Base-by-base conservation (phyloP, 2,329 filamentous ascomycete species). In the Arthrobotrys iridis region DNA sequence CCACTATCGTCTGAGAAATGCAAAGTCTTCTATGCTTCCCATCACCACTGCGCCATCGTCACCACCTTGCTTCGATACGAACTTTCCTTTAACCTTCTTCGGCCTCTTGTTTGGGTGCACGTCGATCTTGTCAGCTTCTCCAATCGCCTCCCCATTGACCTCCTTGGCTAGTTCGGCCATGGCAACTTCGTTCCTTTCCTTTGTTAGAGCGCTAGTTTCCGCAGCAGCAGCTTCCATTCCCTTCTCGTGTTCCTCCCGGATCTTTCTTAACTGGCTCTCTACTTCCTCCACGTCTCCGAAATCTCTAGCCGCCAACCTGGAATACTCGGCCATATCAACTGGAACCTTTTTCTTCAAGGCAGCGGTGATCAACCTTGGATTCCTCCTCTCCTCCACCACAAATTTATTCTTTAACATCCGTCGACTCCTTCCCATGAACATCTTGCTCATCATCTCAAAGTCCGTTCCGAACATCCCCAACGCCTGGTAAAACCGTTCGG, bases 401-500 rank as follows among this genome's bases (percentile, higher is more conserved):
- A 92, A 95, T 81, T 95, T 95, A 77, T 90, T 86, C 83, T 94
- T 94, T 82, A 95, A 86, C 81, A 91, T 88, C 30, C 89, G 87
- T 15, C 92, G 86, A 73, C 87, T 90, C 79, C 90, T 89, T 77
- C 87, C 86, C 0, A 88, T 87, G 79, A 96, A 93, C 86, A 93
- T 88, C 78, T 88, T 87, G 72, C 87, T 86, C 78, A 96, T 93
- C 82, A 92, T 91, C 81, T 90, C 87, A 80, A 95, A 96, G 80
- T 94, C 91, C 0, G 91, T 94, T 66, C 92, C 92, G 80, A 93
- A 93, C 85, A 90, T 91, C 68, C 85, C 83, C 1, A 96, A 85
- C 0, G 88, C 89, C 26, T 89, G 86, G 83, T 93, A 95, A 83
- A 95, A 95, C 46, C 87, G 84, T 65, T 91, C 89, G 2, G 90